These are phyloP conservation scores for Phyllostachys edulis DNA, from an alignment of 176 grass and related monocot species.

Conservation along the genomic window DNA sequence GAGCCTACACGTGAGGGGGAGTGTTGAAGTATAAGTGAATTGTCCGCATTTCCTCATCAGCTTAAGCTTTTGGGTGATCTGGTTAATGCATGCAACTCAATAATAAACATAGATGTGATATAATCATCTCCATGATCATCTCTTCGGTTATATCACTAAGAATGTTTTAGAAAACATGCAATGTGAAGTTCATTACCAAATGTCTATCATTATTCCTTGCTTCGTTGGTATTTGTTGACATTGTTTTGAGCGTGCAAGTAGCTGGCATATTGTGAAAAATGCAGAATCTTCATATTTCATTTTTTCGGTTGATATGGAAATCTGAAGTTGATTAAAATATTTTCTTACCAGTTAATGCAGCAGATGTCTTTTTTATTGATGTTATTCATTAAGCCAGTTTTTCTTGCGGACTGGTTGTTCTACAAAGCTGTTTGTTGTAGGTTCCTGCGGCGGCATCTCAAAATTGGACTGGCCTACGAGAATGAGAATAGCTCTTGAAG, in stretches of 20 bases:
- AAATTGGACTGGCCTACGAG: slow-evolving; percentile 89
- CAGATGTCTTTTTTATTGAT: not conserved
- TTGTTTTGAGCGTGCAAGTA: not conserved
- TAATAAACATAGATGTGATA: no score
- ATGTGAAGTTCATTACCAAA: slow-evolving; percentile 13
- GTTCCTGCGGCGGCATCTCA: slow-evolving; percentile 70
- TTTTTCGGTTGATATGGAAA: slow-evolving; percentile 27
- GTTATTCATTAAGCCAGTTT: not conserved
- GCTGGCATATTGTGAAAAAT: not conserved
- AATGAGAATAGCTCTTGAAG: slow-evolving; percentile 95
- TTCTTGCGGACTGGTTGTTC: slow-evolving; percentile 5
- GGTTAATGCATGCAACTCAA: no score
- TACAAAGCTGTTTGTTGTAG: slow-evolving; percentile 31
- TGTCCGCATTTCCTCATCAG: no score
- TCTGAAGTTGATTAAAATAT: not conserved
- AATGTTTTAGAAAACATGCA: slow-evolving; percentile 1
- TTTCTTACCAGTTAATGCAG: not conserved
- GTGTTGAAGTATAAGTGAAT: no score
- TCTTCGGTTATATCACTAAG: no score
- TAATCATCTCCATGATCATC: no score
- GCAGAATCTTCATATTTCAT: not conserved
- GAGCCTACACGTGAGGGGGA: no score
- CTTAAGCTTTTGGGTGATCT: no score
- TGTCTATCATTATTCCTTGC: not conserved
- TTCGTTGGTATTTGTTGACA: not conserved